A percentile compares a stretch with the other conserved stretches of the same genome.
Evolutionary conservation across 352 stramenopile genomes (phyloP).

Genomic region (Elongisporangium senticosum): DNA sequence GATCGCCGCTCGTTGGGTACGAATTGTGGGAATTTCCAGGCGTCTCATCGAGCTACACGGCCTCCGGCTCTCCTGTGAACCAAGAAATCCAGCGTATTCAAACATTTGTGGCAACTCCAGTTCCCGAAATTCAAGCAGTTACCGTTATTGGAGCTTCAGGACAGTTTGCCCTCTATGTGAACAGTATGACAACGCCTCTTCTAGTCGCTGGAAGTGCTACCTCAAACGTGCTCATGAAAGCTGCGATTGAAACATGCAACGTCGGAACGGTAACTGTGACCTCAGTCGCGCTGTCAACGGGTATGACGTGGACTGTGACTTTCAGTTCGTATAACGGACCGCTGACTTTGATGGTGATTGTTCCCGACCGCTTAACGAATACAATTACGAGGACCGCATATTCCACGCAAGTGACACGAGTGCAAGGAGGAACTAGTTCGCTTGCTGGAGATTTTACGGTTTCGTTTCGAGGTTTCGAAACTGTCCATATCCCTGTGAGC

Average conservation of each 20-base stretch:
- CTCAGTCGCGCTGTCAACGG: constrained; percentile 26
- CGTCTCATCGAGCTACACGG: constrained; percentile 63
- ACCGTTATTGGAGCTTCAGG: constrained; percentile 53
- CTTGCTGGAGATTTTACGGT: constrained; percentile 81
- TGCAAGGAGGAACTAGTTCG: constrained; percentile 34
- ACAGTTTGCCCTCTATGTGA: constrained; percentile 71
- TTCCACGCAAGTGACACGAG: constrained; percentile 37
- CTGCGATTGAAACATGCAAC: constrained; percentile 46
- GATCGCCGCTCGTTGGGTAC: constrained; percentile 85
- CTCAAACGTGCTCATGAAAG: constrained; percentile 33
- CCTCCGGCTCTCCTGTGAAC: constrained; percentile 70
- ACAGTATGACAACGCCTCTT: constrained; percentile 41
- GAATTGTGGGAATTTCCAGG: constrained; percentile 91
- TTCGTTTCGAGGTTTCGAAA: constrained; percentile 75
- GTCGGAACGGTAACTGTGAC: constrained; percentile 50
- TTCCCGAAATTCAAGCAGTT: constrained; percentile 72
- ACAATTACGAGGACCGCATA: constrained; percentile 36
- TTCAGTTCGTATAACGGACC: constrained; percentile 49
- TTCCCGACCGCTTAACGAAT: constrained; percentile 56
- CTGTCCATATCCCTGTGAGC: constrained; percentile 45
- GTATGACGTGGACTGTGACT: constrained; percentile 61
- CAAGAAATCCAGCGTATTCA: constrained; percentile 89
- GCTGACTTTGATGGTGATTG: constrained; percentile 43
- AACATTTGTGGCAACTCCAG: constrained; percentile 53
- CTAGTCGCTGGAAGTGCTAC: constrained; percentile 36